Percentiles rank a stretch among this genome's conserved stretches.
Evolutionary conservation across 2,329 filamentous ascomycete species (phyloP).

Genomic region (Nemania serpens): DNA sequence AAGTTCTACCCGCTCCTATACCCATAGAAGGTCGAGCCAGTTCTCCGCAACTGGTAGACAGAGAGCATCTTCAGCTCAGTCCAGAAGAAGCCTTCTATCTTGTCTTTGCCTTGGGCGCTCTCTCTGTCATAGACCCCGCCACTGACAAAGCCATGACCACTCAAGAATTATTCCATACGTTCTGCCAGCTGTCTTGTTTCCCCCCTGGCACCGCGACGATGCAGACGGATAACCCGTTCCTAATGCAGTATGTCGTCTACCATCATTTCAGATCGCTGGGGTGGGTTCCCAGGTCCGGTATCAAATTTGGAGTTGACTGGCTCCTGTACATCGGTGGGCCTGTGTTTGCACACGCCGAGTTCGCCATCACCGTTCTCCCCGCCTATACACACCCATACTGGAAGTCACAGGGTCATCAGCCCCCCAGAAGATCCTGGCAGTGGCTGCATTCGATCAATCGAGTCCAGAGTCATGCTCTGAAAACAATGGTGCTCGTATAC

Average conservation of each 20-base stretch:
- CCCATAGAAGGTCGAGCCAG: constrained; percentile 1
- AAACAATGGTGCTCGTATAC: constrained; percentile 87
- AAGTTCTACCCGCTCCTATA: constrained; percentile 4
- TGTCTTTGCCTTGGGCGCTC: constrained; percentile 75
- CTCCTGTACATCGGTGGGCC: constrained; percentile 93
- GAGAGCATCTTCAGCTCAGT: constrained; percentile 89
- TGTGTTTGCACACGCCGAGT: constrained; percentile 94
- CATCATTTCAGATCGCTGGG: constrained; percentile 95
- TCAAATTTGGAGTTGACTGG: constrained; percentile 95
- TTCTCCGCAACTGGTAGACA: constrained; percentile 48
- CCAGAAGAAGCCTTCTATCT: constrained; percentile 93
- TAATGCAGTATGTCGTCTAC: constrained; percentile 86
- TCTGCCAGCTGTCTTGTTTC: constrained; percentile 71
- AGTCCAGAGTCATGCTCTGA: constrained; percentile 86
- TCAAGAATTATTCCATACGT: constrained; percentile 65
- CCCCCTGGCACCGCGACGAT: constrained; percentile 60
- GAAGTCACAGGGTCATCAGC: constrained; percentile 59
- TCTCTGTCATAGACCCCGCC: constrained; percentile 63
- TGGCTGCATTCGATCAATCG: constrained; percentile 90
- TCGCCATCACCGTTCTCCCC: constrained; percentile 82
- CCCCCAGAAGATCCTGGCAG: constrained; percentile 66
- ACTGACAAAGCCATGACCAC: constrained; percentile 54
- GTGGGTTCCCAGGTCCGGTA: constrained; percentile 89
- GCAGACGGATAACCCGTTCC: constrained; percentile 78
- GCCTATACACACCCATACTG: constrained; percentile 79